Evolutionary conservation across 2,329 filamentous ascomycete genomes (phyloP).

Genomic region (Fusarium pseudoanthophilum): DNA sequence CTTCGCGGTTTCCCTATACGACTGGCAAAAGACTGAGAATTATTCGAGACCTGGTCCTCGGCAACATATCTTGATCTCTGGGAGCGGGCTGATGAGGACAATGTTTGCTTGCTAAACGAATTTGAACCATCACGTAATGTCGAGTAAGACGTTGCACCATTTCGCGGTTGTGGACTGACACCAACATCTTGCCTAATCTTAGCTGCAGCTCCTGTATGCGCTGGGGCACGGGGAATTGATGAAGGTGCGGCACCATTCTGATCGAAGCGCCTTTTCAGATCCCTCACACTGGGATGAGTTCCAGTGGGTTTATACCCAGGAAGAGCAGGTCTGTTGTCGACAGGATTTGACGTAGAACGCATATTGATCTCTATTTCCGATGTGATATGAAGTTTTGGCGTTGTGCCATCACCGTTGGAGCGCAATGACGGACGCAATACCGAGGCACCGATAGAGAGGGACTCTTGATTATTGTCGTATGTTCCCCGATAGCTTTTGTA

Average conservation of each 20-base stretch:
- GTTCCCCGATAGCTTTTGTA: slow-evolving; percentile 61
- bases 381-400: slow-evolving; percentile 59
- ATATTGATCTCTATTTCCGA: slow-evolving; percentile 54
- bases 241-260: slow-evolving; percentile 58
- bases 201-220: slow-evolving; percentile 49
- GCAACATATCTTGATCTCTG: slow-evolving; percentile 60
- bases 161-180: slow-evolving; percentile 47
- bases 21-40: slow-evolving; percentile 68
- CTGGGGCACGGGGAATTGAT: slow-evolving; percentile 51
- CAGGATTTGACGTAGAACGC: slow-evolving; percentile 67
- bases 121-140: slow-evolving; percentile 51
- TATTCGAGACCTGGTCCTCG: slow-evolving; percentile 64
- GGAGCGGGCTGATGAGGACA: slow-evolving; percentile 46
- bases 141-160: slow-evolving; percentile 55
- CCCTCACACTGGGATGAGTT: slow-evolving; percentile 77
- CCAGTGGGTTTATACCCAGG: slow-evolving; percentile 48
- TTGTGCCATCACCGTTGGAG: slow-evolving; percentile 62
- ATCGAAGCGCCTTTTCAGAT: slow-evolving; percentile 83
- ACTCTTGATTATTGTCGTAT: slow-evolving; percentile 51
- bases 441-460: slow-evolving; percentile 52
- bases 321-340: slow-evolving; percentile 56
- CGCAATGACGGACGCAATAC: slow-evolving; percentile 58
- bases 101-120: slow-evolving; percentile 32
- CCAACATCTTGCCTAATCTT: slow-evolving; percentile 49
- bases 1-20: slow-evolving; percentile 65